Conservation (phyloP, 805 yeast genomes). For the Hanseniaspora jakobsenii region DNA sequence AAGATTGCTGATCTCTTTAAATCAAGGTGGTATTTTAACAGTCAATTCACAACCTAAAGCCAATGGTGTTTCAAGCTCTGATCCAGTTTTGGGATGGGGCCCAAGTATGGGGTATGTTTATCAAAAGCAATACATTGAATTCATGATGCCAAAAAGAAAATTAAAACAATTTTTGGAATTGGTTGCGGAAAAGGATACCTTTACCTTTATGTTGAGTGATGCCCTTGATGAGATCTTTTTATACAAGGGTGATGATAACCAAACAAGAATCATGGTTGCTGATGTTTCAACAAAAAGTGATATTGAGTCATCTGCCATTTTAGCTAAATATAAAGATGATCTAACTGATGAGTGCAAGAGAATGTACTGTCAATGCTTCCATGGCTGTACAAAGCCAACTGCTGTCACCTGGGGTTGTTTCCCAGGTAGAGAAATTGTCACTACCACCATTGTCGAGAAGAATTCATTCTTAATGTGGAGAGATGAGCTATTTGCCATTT, state of each 20-base stretch:
- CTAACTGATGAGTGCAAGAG: conserved; percentile 7
- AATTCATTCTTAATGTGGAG: conserved; percentile 93
- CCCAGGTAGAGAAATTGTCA: conserved; percentile 89
- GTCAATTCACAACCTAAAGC: conserved; percentile 91
- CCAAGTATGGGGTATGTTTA: conserved; percentile 86
- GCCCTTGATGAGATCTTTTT: conserved; percentile 25
- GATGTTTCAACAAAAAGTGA: conserved; percentile 8
- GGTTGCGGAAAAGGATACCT: conserved; percentile 41
- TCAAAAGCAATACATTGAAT: conserved; percentile 87
- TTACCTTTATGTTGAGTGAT: conserved; percentile 54
- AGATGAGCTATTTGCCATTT: conserved; percentile 79
- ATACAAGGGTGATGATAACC: conserved; percentile 16
- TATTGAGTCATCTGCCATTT: conserved; percentile 7
- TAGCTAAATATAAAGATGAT: conserved; percentile 5
- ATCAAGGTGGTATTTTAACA: conserved; percentile 58
- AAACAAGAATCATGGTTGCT: conserved; percentile 7
- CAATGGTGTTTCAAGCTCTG: conserved; percentile 62
- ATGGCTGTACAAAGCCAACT: conserved; percentile 52
- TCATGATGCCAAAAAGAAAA: conserved; percentile 51
- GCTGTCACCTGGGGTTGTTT: conserved; percentile 98
- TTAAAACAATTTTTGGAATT: conserved; percentile 31
- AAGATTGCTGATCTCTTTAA: conserved; percentile 48
- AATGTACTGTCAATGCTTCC: conserved; percentile 14
- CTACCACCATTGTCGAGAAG: conserved; percentile 91
- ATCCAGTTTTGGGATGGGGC: conserved; percentile 83